Conservation (phyloP, 306 rosid species). For the Dryas alaskensis region DNA sequence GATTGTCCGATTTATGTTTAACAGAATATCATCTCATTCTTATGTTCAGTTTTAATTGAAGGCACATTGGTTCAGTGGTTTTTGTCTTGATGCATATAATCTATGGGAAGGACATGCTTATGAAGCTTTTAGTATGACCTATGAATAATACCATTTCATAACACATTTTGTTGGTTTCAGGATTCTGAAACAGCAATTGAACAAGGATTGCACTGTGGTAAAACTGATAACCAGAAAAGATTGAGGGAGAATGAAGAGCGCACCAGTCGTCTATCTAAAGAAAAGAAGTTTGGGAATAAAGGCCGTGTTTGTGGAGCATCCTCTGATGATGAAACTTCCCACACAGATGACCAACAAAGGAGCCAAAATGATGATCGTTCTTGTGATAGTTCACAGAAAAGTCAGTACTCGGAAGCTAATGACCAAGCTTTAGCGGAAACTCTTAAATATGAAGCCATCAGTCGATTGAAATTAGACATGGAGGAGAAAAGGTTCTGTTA, state of each 20-base stretch:
- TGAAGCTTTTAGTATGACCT: neutral
- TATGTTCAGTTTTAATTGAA: neutral
- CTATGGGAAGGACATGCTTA: neutral
- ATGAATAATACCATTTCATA: constrained; percentile 17
- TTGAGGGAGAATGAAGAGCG: constrained; percentile 24
- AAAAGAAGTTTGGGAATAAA: constrained; percentile 22
- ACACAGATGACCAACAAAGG: constrained; percentile 8
- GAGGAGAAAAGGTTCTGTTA: constrained; percentile 77
- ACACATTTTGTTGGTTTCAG: constrained; percentile 33
- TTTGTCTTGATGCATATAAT: neutral
- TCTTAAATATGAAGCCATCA: constrained; percentile 45
- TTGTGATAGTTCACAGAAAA: constrained; percentile 22
- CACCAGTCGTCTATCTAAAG: constrained; percentile 10
- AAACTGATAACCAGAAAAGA: constrained; percentile 27
- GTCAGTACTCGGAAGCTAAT: constrained; percentile 22
- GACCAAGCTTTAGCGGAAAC: constrained; percentile 20
- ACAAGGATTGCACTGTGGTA: constrained; percentile 12
- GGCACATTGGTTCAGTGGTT: neutral
- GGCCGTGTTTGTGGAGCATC: constrained; percentile 17
- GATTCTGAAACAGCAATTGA: constrained; percentile 31
- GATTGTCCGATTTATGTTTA: neutral
- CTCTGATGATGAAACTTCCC: constrained; percentile 21
- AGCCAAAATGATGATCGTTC: constrained; percentile 25
- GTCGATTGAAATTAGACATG: constrained; percentile 64
- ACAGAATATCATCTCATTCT: neutral